Evolutionary conservation across 2,329 filamentous ascomycete genomes (phyloP).

Genomic region (Emmonsiellopsis sp.): DNA sequence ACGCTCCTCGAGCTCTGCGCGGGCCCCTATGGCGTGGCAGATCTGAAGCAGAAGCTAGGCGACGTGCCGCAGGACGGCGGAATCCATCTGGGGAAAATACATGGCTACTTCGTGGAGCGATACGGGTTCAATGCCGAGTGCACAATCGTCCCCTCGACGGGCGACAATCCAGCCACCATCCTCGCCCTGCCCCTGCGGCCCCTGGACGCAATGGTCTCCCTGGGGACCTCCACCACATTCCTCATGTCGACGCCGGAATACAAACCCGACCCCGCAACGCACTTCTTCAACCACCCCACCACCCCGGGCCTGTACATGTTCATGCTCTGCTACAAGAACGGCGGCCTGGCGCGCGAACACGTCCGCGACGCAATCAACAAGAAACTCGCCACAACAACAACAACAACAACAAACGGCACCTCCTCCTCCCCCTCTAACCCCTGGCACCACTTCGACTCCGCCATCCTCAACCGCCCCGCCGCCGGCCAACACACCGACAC

Average conservation of each 20-base stretch:
- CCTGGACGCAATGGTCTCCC: slow-evolving; percentile 84
- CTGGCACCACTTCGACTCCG: slow-evolving; percentile 75
- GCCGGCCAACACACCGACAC: slow-evolving; percentile 50
- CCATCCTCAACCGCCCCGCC: slow-evolving; percentile 57
- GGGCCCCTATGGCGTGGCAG: slow-evolving; percentile 52
- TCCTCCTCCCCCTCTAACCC: slow-evolving; percentile 37
- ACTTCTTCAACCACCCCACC: slow-evolving; percentile 97
- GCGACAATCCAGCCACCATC: slow-evolving; percentile 93
- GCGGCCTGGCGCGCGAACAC: slow-evolving; percentile 81
- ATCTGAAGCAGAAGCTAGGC: slow-evolving; percentile 70
- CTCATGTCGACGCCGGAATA: slow-evolving; percentile 94
- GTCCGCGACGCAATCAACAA: slow-evolving; percentile 70
- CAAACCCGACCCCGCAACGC: slow-evolving; percentile 79
- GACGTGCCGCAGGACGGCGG: slow-evolving; percentile 72
- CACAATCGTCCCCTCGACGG: slow-evolving; percentile 76
- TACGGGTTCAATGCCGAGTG: slow-evolving; percentile 72
- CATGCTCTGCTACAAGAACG: slow-evolving; percentile 99
- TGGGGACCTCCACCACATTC: slow-evolving; percentile 94
- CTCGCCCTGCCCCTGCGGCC: slow-evolving; percentile 78
- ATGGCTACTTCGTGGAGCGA: slow-evolving; percentile 65
- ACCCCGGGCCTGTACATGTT: slow-evolving; percentile 94
- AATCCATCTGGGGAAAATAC: slow-evolving; percentile 63
- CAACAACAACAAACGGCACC: background rate
- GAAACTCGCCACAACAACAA: slow-evolving; percentile 26
- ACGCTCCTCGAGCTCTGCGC: slow-evolving; percentile 66